Base-by-base conservation (phyloP, 2,329 filamentous ascomycete genomes). In the Neofusicoccum sp. region DNA sequence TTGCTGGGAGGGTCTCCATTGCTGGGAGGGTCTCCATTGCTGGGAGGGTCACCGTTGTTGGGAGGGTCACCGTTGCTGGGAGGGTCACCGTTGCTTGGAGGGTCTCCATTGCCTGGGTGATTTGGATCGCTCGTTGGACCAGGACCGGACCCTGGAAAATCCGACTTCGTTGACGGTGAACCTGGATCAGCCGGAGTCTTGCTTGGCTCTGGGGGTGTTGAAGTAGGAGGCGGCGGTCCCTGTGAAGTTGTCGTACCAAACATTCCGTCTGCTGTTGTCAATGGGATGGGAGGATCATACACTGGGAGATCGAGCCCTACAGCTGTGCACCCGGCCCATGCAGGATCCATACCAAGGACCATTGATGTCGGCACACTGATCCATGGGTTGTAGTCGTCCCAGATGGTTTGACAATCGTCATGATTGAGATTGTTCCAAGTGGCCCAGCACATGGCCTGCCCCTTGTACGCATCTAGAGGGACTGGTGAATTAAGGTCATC, bases 351-450 rank as follows among this genome's bases (percentile, higher is more conserved):
- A 7, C 16, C 14, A 33, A 34, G 12, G 26, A 49, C 31, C 45
- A 33, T 31, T 33, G 28, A 33, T n/a, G 45, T 49, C 6, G 45
- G 45, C 26, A 49, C 8, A 16, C 31, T 49, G n/a, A 49, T 7
- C 45, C 45, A 49, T 20, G 45, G 45, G 14, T 49, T 49, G 28
- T 49, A 49, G 26, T 49, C 45, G 28, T 49, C 45, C 45, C 45
- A 49, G 26, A 49, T 33, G 1, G 45, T 49, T 20, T 16, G 12
- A 16, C 45, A 49, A 9, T 31, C 45, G 45, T 49, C 31, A 14
- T 31, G 26, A 12, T 11, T 24, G 28, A 33, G 28, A 20, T n/a
- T 8, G n/a, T 49, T 49, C 45, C 45, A 49, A 6, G 28, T 34
- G 11, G 28, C n/a, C 45, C 45, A 49, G 26, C 45, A 49, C 45